Conservation (phyloP, 1,284 basidiomycete species). For the Ceratobasidium sp. region DNA sequence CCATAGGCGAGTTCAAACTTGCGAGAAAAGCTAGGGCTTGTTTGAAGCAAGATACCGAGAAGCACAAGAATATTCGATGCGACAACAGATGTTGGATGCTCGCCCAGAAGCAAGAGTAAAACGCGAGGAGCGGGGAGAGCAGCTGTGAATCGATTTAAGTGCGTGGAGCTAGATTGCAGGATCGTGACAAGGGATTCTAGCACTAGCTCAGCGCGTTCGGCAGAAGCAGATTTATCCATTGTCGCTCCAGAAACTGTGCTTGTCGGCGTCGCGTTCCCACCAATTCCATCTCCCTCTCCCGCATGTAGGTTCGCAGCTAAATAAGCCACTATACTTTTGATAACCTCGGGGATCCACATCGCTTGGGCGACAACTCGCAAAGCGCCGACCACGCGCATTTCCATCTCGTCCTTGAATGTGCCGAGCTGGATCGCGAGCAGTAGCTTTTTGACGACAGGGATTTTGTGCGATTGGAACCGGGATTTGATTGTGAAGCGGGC, state of each 20-base stretch:
- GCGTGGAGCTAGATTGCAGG: conserved; percentile 64
- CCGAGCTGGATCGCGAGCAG: conserved; percentile 84
- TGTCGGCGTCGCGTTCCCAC: conserved; percentile 8
- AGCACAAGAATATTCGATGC: conserved; percentile 72
- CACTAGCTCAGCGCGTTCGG: conserved; percentile 72
- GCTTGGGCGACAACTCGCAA: conserved; percentile 69
- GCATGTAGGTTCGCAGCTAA: conserved; percentile 85
- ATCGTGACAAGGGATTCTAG: conserved; percentile 70
- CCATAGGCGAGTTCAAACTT: conserved; percentile 83
- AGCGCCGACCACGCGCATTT: conserved; percentile 70
- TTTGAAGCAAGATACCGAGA: conserved; percentile 63
- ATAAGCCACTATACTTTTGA: conserved; percentile 89
- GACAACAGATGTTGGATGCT: conserved; percentile 70
- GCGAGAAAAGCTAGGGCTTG: conserved; percentile 53
- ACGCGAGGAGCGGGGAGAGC: conserved; percentile 80
- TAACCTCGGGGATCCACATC: conserved; percentile 76
- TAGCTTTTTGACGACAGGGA: conserved; percentile 79
- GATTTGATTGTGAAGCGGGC: conserved; percentile 79
- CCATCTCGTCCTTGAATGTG: conserved; percentile 72
- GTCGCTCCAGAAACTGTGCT: conserved; percentile 30
- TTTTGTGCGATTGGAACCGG: conserved; percentile 68
- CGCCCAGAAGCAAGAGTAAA: conserved; percentile 76
- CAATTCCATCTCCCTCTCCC: conserved; percentile 60
- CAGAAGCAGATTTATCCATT: conserved; percentile 53
- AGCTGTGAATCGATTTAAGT: conserved; percentile 71